Evolutionary conservation across 352 stramenopile species (phyloP).

Genomic region (Pythium brachiatum): DNA sequence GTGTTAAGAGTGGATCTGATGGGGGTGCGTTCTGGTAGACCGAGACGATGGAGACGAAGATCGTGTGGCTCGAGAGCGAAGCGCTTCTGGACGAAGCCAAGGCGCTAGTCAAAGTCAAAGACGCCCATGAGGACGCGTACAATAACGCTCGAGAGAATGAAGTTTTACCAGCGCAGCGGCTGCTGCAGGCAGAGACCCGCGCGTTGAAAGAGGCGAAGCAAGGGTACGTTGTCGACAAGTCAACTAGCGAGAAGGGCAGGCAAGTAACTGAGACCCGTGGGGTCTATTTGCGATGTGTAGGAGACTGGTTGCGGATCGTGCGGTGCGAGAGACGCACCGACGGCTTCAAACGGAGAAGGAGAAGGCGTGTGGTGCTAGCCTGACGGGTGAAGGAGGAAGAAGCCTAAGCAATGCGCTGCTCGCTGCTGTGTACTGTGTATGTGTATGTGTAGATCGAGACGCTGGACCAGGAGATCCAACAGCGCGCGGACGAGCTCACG

Average conservation of each 20-base stretch:
- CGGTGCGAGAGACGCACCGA: constrained; percentile 52
- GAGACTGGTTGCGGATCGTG: constrained; percentile 45
- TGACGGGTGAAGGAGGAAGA: no score
- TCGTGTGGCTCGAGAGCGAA: constrained; percentile 83
- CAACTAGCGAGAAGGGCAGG: no score
- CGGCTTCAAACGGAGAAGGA: constrained; percentile 71
- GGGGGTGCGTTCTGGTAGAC: constrained; percentile 38
- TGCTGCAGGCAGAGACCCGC: no score
- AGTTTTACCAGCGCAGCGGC: no score
- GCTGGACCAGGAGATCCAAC: no score
- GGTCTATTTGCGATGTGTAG: constrained; percentile 25
- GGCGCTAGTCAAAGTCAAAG: constrained; percentile 64
- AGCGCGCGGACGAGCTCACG: no score
- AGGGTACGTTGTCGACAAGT: no score
- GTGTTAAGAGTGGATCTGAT: not conserved
- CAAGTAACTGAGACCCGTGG: no score
- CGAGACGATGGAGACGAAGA: constrained; percentile 84
- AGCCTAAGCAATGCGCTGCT: no score
- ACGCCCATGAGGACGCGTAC: constrained; percentile 14
- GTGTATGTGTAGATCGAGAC: no score
- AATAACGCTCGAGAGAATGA: no score
- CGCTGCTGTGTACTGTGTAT: no score
- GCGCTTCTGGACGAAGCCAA: constrained; percentile 68
- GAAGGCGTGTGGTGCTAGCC: constrained; percentile 26
- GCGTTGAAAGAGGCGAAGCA: not conserved